phyloP scores from a whole-genome alignment of 1,284 basidiomycete species.

The Trichosporon inkin region DNA sequence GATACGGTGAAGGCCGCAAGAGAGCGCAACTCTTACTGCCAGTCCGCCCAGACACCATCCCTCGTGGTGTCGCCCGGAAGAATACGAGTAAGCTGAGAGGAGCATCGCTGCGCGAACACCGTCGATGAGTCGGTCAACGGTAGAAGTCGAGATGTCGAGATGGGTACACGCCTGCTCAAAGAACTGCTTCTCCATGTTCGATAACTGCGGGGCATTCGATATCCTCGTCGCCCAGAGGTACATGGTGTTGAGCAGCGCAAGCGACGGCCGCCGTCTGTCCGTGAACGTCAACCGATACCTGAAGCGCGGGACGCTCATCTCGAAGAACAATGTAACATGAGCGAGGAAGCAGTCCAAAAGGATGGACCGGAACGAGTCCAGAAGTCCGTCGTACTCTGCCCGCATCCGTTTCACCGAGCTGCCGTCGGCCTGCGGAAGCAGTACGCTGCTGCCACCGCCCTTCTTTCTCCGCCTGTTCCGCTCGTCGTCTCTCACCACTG shows the following conservation, averaged over 20 bases:
- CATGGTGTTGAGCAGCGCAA: constrained; percentile 46
- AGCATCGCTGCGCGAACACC: constrained; percentile 41
- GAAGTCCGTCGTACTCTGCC: constrained; percentile 36
- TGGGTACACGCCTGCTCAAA: constrained; percentile 35
- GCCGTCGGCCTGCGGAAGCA: neutral
- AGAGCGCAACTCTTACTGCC: constrained; percentile 36
- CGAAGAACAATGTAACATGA: constrained; percentile 41
- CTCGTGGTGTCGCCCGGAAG: constrained; percentile 43
- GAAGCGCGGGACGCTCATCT: constrained; percentile 46
- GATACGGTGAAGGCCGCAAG: constrained; percentile 45
- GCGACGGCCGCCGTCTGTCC: constrained; percentile 38
- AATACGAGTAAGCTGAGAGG: constrained; percentile 38
- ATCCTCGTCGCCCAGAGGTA: constrained; percentile 47
- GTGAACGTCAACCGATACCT: constrained; percentile 40
- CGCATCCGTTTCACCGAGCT: constrained; percentile 17
- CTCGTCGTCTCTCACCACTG: constrained; percentile 21
- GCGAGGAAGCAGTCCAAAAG: constrained; percentile 42
- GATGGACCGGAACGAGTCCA: constrained; percentile 31
- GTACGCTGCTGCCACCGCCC: neutral
- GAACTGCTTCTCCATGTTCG: constrained; percentile 37
- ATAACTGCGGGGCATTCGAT: constrained; percentile 32
- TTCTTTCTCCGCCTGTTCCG: neutral
- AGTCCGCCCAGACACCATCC: constrained; percentile 41
- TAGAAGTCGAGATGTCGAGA: constrained; percentile 36
- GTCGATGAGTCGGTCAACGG: constrained; percentile 42